These are phyloP conservation scores for Apiotrichum laibachii DNA, from an alignment of 1,284 basidiomycete species.

Conservation along the genomic window DNA sequence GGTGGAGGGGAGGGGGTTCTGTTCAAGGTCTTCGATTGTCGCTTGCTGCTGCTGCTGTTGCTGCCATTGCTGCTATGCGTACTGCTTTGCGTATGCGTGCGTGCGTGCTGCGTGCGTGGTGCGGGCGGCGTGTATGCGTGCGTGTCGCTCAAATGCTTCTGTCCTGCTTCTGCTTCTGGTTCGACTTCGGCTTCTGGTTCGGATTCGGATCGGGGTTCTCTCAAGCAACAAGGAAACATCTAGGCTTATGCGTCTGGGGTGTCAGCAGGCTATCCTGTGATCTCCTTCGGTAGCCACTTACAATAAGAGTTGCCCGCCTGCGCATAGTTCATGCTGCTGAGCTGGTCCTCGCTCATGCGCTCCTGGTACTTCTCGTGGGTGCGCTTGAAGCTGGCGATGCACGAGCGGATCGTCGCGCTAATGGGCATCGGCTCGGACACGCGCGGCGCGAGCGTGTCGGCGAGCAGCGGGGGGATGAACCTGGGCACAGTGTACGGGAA, in stretches of 20 bases:
- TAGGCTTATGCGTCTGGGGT: not conserved
- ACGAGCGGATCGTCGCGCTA: conserved; percentile 81
- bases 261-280: too few relatives aligned
- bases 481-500: conserved; percentile 62
- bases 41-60: too few relatives aligned
- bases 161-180: too few relatives aligned
- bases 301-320: conserved; percentile 88
- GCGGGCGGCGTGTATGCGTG: too few relatives aligned
- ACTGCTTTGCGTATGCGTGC: too few relatives aligned
- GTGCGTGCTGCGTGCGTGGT: too few relatives aligned
- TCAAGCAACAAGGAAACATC: not conserved
- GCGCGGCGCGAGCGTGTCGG: conserved; percentile 56
- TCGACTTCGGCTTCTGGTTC: not conserved
- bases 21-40: too few relatives aligned
- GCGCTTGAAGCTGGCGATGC: conserved; percentile 62
- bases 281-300: conserved; percentile 44
- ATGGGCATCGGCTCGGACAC: conserved; percentile 89
- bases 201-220: not conserved
- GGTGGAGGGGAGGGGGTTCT: too few relatives aligned
- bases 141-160: too few relatives aligned
- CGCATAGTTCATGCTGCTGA: conserved; percentile 81
- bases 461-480: conserved; percentile 56
- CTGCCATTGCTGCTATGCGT: too few relatives aligned
- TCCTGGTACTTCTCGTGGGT: conserved; percentile 65
- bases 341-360: conserved; percentile 84